Conservation (phyloP, 179 eudicot species). For the Heliamphora pulchella region DNA sequence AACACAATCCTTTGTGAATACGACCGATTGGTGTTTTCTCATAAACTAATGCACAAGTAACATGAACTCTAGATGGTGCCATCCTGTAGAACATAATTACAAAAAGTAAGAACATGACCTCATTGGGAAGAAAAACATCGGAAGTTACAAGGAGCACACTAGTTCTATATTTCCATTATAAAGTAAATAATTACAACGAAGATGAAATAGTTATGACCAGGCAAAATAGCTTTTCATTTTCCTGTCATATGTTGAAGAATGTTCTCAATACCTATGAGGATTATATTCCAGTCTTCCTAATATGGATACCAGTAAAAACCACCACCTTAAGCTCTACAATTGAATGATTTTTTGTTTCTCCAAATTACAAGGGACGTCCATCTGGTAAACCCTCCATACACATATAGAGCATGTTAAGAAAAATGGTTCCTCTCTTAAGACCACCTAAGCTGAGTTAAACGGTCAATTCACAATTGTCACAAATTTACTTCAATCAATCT, state of each 20-base stretch:
- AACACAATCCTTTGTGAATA: slow-evolving; percentile 73
- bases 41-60: slow-evolving; percentile 80
- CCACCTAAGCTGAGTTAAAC: background rate
- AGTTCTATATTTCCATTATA: background rate
- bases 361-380: too few species aligned
- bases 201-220: background rate
- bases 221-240: background rate
- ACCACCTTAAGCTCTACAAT: background rate
- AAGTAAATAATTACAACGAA: background rate
- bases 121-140: slow-evolving; percentile 9
- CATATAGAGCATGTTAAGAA: slow-evolving; percentile 41
- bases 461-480: slow-evolving; percentile 26
- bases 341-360: background rate
- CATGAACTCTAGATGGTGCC: slow-evolving; percentile 82
- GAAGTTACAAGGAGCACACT: background rate
- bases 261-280: background rate
- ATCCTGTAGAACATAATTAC: slow-evolving; percentile 39
- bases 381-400: slow-evolving; percentile 21
- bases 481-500: background rate
- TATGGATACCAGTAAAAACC: background rate
- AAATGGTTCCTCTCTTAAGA: slow-evolving; percentile 22
- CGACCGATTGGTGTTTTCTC: slow-evolving; percentile 76
- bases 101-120: slow-evolving; percentile 13
- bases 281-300: background rate
- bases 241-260: background rate